Evolutionary conservation across 2,329 filamentous ascomycete species (phyloP).

Genomic region (Raffaelea deltoideospora): DNA sequence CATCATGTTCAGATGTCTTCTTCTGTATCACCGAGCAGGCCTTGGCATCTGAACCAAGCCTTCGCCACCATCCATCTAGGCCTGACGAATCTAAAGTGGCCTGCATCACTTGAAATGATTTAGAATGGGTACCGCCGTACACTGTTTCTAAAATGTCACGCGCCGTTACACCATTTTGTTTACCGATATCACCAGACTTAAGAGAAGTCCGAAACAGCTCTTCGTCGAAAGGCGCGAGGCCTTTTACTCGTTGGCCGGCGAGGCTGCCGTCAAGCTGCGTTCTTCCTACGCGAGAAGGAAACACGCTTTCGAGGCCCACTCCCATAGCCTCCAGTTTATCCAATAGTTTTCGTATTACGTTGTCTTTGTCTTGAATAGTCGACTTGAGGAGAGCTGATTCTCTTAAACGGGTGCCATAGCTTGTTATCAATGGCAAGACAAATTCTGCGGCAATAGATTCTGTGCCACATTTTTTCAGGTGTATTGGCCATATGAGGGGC

Average conservation of each 20-base stretch:
- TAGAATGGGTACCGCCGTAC: too few species aligned
- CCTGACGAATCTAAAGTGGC: too few species aligned
- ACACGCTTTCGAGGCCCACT: conserved; percentile 36
- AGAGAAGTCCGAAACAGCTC: conserved; percentile 24
- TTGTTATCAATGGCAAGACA: conserved; percentile 35
- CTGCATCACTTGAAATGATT: too few species aligned
- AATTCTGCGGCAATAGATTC: conserved; percentile 30
- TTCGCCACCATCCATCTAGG: too few species aligned
- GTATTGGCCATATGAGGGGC: conserved; percentile 17
- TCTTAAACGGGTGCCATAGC: conserved; percentile 22
- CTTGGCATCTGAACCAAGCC: too few species aligned
- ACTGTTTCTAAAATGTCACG: too few species aligned
- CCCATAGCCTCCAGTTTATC: conserved; percentile 39
- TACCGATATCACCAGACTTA: too few species aligned
- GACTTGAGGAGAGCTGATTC: conserved; percentile 28
- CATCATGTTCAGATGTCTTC: too few species aligned
- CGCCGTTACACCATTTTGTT: too few species aligned
- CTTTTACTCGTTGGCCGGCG: conserved; percentile 32
- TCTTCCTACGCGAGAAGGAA: conserved; percentile 29
- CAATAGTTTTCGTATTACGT: conserved; percentile 30
- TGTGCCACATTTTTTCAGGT: conserved; percentile 16
- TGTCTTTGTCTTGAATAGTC: conserved; percentile 34
- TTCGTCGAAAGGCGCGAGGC: conserved; percentile 32
- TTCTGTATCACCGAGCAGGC: too few species aligned
- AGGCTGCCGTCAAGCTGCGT: conserved; percentile 28